Conservation (phyloP, 2,329 filamentous ascomycete genomes). For the Orbilia blumenaviensis region DNA sequence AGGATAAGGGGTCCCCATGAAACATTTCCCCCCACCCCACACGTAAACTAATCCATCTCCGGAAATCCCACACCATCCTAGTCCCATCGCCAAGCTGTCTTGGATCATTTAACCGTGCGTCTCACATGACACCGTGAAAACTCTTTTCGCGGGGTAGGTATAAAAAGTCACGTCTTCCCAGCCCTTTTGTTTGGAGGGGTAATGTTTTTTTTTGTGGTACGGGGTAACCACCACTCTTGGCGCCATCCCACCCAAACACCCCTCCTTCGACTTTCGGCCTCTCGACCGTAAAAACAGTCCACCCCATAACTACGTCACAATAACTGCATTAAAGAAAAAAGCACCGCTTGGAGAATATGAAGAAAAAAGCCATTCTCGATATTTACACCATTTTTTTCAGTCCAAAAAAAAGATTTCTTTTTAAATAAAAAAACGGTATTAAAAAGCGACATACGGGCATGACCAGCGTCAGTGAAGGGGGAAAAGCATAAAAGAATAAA, state of each 20-base stretch:
- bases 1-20: slow-evolving; percentile 1
- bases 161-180: slow-evolving; percentile 52
- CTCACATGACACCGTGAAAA: slow-evolving; percentile 36
- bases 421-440: slow-evolving; percentile 17
- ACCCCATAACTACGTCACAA: background rate
- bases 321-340: background rate
- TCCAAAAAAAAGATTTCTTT: background rate
- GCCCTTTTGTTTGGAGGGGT: slow-evolving; percentile 4
- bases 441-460: slow-evolving; percentile 27
- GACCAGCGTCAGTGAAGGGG: slow-evolving; percentile 3
- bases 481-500: background rate
- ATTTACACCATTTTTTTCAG: slow-evolving; percentile 18
- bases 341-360: background rate
- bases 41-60: background rate
- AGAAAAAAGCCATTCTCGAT: slow-evolving; percentile 5
- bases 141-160: background rate
- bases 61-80: slow-evolving; percentile 3
- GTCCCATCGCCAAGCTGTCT: slow-evolving; percentile 9
- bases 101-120: background rate
- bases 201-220: background rate
- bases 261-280: no score
- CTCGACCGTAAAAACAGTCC: background rate
- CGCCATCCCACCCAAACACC: background rate
- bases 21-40: background rate
- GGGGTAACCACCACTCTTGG: background rate